A percentile compares a stretch with the other conserved stretches of the same genome.
These are phyloP conservation scores for Tulasnella calospora DNA, from an alignment of 768 basidiomycete species.

Conservation along the genomic window DNA sequence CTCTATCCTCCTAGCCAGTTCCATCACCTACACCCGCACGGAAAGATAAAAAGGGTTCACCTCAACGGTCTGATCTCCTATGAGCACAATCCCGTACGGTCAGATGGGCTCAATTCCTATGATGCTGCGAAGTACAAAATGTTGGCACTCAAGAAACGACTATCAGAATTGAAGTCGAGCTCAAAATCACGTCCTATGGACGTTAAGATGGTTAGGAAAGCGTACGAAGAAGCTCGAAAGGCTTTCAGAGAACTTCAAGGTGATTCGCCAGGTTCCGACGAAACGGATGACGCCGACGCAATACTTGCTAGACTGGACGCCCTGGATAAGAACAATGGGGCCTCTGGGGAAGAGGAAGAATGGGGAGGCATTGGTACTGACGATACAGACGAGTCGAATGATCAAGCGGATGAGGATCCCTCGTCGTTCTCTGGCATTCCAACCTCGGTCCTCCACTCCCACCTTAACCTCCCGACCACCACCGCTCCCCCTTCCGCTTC, in stretches of 20 bases:
- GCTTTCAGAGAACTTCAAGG: background rate
- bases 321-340: background rate
- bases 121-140: constrained; percentile 10
- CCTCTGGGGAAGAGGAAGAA: background rate
- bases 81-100: constrained; percentile 4
- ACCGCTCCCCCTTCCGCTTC: constrained; percentile 3
- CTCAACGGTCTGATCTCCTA: constrained; percentile 14
- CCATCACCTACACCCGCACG: constrained; percentile 10
- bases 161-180: background rate
- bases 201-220: background rate
- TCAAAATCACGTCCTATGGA: background rate
- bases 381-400: background rate
- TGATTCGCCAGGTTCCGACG: background rate
- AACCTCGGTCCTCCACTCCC: constrained; percentile 6
- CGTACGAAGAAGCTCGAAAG: background rate
- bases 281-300: constrained; percentile 4
- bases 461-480: constrained; percentile 11
- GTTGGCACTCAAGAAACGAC: background rate
- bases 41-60: constrained; percentile 6
- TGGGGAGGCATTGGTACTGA: background rate
- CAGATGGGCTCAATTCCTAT: background rate
- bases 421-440: constrained; percentile 11
- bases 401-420: background rate
- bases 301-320: background rate
- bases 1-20: constrained; percentile 1